phyloP scores from a whole-genome alignment of 805 yeast genomes.

The Barnettozyma vustinii region DNA sequence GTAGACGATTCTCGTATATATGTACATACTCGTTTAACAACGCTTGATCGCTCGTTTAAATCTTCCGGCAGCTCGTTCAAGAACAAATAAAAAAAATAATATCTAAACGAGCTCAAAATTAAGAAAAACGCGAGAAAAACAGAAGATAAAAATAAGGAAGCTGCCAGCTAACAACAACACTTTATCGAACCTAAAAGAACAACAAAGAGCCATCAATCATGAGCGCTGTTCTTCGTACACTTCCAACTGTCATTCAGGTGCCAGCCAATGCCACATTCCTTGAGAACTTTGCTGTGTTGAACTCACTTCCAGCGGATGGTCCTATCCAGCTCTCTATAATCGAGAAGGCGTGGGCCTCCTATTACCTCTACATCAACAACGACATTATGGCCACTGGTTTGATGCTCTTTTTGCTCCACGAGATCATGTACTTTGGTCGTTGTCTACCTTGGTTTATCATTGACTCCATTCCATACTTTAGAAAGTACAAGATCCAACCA shows the following conservation, averaged over 20 bases:
- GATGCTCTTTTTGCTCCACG: conserved; percentile 75
- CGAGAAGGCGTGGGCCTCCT: conserved; percentile 82
- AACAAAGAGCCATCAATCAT: neutral
- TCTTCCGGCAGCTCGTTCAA: neutral
- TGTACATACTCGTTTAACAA: too few species aligned
- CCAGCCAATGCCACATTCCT: conserved; percentile 5
- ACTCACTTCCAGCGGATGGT: conserved; percentile 1
- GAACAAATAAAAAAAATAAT: too few species aligned
- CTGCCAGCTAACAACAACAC: neutral
- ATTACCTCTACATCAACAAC: conserved; percentile 75
- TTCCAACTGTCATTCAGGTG: neutral
- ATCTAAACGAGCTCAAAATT: neutral
- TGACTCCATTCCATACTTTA: conserved; percentile 78
- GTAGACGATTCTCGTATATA: too few species aligned
- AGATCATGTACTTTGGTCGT: conserved; percentile 83
- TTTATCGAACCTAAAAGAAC: neutral
- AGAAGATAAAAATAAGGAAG: neutral
- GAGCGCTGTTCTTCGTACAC: conserved; percentile 1
- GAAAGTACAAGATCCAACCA: conserved; percentile 83
- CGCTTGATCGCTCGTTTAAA: too few species aligned
- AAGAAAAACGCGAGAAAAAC: neutral
- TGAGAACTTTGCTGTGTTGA: conserved; percentile 5
- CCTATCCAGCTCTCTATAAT: conserved; percentile 23
- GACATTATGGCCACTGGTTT: conserved; percentile 89
- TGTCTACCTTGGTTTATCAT: conserved; percentile 87